Conservation (phyloP, 768 basidiomycete species). For the Tylopilus rubrobrunneus region DNA sequence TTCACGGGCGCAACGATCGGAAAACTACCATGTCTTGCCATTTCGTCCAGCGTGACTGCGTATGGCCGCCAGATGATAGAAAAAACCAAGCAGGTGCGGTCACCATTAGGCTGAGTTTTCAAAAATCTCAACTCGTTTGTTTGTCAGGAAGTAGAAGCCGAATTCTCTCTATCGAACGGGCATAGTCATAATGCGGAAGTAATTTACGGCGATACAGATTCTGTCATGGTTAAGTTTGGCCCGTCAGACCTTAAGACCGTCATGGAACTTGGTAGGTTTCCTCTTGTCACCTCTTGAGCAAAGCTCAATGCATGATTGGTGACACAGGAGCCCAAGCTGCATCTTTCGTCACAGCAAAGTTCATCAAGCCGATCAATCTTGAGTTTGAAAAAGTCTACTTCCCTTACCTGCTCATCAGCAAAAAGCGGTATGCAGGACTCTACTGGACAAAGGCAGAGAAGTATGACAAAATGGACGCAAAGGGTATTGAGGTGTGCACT, state of each 20-base stretch:
- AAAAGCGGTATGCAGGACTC: slow-evolving; percentile 96
- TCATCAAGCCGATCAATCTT: slow-evolving; percentile 94
- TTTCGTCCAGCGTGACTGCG: slow-evolving; percentile 92
- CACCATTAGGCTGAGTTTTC: neutral
- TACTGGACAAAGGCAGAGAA: slow-evolving; percentile 97
- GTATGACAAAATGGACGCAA: slow-evolving; percentile 99
- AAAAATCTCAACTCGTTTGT: neutral
- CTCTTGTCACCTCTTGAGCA: neutral
- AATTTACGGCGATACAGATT: slow-evolving; percentile 99
- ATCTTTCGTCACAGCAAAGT: slow-evolving; percentile 83
- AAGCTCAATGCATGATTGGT: neutral
- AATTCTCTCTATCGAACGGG: slow-evolving; percentile 83
- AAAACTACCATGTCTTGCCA: slow-evolving; percentile 91
- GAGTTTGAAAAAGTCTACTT: slow-evolving; percentile 99
- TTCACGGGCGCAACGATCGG: slow-evolving; percentile 98
- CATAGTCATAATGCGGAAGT: slow-evolving; percentile 85
- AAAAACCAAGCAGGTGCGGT: slow-evolving; percentile 77
- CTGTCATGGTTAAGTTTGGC: slow-evolving; percentile 98
- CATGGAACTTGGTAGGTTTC: slow-evolving; percentile 78
- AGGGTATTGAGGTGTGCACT: slow-evolving; percentile 87
- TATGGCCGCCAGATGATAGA: slow-evolving; percentile 99
- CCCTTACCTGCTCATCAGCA: slow-evolving; percentile 96
- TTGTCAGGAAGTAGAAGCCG: slow-evolving; percentile 73
- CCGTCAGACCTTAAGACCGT: slow-evolving; percentile 80
- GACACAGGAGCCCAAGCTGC: slow-evolving; percentile 84